Conservation (phyloP, 495 filamentous ascomycete species). For the Aspergillus heteromorphus region DNA sequence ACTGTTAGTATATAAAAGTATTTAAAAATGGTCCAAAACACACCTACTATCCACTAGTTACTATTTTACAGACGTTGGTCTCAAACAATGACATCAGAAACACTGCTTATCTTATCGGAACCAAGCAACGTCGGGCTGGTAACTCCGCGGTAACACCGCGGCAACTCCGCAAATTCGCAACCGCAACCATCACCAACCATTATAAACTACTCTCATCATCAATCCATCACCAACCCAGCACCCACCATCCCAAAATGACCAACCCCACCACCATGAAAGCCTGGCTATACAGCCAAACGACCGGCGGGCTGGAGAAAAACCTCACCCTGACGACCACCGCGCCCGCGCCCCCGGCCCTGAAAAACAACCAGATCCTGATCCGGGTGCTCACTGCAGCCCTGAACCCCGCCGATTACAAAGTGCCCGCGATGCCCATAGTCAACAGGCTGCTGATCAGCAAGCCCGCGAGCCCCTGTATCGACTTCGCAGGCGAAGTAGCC, state of each 20-base stretch:
- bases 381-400: slow-evolving; percentile 49
- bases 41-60: no score
- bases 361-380: slow-evolving; percentile 47
- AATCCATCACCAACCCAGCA: not conserved
- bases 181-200: no score
- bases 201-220: no score
- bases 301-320: slow-evolving; percentile 51
- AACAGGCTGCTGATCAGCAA: slow-evolving; percentile 35
- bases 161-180: no score
- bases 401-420: slow-evolving; percentile 71
- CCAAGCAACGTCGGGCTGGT: no score
- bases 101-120: no score
- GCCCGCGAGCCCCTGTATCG: slow-evolving; percentile 54
- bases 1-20: no score
- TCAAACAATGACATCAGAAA: no score
- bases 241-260: slow-evolving; percentile 7
- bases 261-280: slow-evolving; percentile 50
- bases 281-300: slow-evolving; percentile 54
- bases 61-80: no score
- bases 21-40: no score
- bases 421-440: slow-evolving; percentile 48
- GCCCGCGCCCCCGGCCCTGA: slow-evolving; percentile 36
- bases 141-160: no score
- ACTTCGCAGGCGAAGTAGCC: slow-evolving; percentile 59
- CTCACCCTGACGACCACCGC: slow-evolving; percentile 41